Evolutionary conservation across 2,329 filamentous ascomycete genomes (phyloP).

Genomic region (Thelonectria blattea): DNA sequence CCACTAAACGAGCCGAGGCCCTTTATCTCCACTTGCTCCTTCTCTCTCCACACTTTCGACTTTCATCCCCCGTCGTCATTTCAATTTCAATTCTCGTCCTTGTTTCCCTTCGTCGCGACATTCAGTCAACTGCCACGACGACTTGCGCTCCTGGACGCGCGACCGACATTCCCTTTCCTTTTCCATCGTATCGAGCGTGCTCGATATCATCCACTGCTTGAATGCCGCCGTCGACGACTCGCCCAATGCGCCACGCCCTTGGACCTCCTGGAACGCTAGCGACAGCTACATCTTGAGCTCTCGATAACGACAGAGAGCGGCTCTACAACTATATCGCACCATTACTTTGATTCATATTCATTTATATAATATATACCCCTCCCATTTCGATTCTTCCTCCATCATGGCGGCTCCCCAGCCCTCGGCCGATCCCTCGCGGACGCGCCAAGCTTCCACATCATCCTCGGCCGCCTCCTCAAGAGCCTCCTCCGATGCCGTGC

Average conservation of each 20-base stretch:
- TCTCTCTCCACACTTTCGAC: not conserved
- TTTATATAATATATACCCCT: not conserved
- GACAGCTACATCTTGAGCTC: slow-evolving; percentile 28
- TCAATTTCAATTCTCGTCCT: not conserved
- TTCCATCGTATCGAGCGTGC: not conserved
- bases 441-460: slow-evolving; percentile 20
- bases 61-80: not conserved
- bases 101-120: not conserved
- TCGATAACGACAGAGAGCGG: slow-evolving; percentile 17
- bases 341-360: not conserved
- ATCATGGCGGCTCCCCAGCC: slow-evolving; percentile 31
- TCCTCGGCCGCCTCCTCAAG: slow-evolving; percentile 27
- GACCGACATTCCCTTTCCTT: not conserved
- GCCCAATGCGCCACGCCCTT: slow-evolving; percentile 35
- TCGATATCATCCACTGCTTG: slow-evolving; percentile 23
- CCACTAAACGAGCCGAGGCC: slow-evolving; percentile 13
- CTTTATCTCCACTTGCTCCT: slow-evolving; percentile 4
- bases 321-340: not conserved
- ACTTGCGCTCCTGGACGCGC: not conserved
- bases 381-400: slow-evolving; percentile 20
- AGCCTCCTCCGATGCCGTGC: slow-evolving; percentile 64
- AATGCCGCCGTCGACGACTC: slow-evolving; percentile 30
- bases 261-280: slow-evolving; percentile 34
- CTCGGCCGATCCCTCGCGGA: slow-evolving; percentile 32
- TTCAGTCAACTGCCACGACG: not conserved